Percentiles rank a stretch among this genome's conserved stretches.
Conservation (phyloP, 2,329 filamentous ascomycete species). For the Venturia aucupariae region DNA sequence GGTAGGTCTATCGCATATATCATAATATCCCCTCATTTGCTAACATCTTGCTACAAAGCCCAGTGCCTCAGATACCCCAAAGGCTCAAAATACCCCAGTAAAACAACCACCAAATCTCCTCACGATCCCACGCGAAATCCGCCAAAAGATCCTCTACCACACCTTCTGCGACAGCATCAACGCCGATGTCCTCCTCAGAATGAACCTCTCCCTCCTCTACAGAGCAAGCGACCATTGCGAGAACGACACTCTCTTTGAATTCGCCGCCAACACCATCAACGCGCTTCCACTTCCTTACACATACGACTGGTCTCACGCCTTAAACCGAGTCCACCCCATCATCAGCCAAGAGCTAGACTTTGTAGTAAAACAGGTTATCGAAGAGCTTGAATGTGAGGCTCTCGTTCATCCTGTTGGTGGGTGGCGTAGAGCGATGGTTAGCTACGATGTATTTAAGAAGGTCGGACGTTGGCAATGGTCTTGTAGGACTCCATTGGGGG, state of each 20-base stretch:
- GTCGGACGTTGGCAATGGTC: background rate
- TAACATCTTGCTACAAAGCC: too few species aligned
- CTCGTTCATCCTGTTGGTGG: background rate
- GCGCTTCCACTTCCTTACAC: background rate
- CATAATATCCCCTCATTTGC: too few species aligned
- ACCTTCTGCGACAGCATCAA: too few species aligned
- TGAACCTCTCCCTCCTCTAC: slow-evolving; percentile 22
- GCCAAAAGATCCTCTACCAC: too few species aligned
- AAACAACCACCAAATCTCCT: too few species aligned
- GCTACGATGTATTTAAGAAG: background rate
- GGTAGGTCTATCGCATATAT: too few species aligned
- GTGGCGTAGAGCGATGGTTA: background rate
- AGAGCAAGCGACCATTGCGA: too few species aligned
- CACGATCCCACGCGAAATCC: too few species aligned
- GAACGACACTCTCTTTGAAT: too few species aligned
- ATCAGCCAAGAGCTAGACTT: background rate
- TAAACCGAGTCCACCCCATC: background rate
- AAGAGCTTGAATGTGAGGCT: background rate
- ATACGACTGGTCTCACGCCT: background rate
- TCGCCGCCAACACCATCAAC: slow-evolving; percentile 31
- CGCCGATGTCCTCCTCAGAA: background rate
- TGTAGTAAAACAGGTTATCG: background rate
- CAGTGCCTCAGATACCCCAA: too few species aligned
- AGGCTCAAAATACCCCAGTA: too few species aligned
- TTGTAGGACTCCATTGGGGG: background rate